phyloP scores from a whole-genome alignment of 2,329 filamentous ascomycete genomes.

The Diaporthe sp. region DNA sequence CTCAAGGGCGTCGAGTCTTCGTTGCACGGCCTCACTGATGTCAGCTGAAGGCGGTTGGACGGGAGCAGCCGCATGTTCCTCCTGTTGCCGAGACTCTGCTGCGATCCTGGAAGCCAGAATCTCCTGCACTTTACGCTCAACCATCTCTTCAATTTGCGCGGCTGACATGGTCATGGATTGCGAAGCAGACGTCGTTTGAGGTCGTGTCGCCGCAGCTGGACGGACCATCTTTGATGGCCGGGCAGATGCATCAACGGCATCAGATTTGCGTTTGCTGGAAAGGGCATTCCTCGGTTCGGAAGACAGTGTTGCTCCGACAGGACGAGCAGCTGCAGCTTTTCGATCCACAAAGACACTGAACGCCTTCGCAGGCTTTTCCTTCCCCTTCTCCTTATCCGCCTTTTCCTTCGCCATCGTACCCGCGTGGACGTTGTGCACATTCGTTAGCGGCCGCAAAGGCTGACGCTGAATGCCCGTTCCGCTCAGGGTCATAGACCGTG shows the following conservation, averaged over 20 bases:
- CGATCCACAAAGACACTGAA: constrained; percentile 91
- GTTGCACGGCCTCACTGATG: constrained; percentile 83
- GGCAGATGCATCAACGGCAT: constrained; percentile 53
- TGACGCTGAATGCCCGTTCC: constrained; percentile 71
- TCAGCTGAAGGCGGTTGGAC: constrained; percentile 50
- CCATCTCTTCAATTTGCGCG: constrained; percentile 88
- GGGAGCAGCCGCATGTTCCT: constrained; percentile 50
- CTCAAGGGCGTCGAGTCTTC: constrained; percentile 86
- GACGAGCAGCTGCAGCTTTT: constrained; percentile 58
- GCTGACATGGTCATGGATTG: constrained; percentile 69
- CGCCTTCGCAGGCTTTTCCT: constrained; percentile 81
- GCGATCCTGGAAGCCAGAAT: constrained; percentile 84
- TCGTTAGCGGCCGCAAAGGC: constrained; percentile 82
- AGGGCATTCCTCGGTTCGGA: constrained; percentile 27
- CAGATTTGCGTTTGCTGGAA: constrained; percentile 51
- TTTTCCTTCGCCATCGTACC: constrained; percentile 63
- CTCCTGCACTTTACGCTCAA: constrained; percentile 92
- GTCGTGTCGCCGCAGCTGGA: constrained; percentile 47
- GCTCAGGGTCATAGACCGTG: constrained; percentile 64
- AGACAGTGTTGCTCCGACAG: constrained; percentile 47
- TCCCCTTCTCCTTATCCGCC: constrained; percentile 64
- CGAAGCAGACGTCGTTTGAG: constrained; percentile 44
- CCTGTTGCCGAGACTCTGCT: constrained; percentile 53
- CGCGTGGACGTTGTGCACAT: constrained; percentile 80
- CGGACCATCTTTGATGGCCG: constrained; percentile 65